Percentiles rank a stretch among this genome's conserved stretches.
phyloP scores from a whole-genome alignment of 208 protist species.

The Acanthamoeba triangularis region DNA sequence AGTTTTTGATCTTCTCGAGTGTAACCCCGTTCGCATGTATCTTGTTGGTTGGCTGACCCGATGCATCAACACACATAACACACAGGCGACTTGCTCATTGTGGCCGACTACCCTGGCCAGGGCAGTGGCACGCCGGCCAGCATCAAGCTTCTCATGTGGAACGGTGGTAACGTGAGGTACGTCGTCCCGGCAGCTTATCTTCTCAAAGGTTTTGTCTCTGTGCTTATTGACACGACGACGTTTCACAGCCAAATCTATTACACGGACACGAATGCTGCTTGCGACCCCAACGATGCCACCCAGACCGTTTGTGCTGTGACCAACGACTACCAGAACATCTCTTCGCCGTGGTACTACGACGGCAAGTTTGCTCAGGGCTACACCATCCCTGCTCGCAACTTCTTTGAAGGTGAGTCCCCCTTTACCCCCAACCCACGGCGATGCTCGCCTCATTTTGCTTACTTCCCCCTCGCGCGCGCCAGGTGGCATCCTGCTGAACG shows the following conservation, averaged over 20 bases:
- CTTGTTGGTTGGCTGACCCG: too few relatives aligned
- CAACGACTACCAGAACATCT: slow-evolving; percentile 6
- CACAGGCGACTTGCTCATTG: background rate
- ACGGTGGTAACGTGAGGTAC: background rate
- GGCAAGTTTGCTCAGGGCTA: slow-evolving; percentile 28
- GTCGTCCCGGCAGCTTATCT: too few relatives aligned
- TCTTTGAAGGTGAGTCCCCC: background rate
- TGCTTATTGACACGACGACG: too few relatives aligned
- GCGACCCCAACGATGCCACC: background rate
- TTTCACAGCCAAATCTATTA: slow-evolving; percentile 19
- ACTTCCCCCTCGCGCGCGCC: background rate
- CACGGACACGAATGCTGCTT: background rate
- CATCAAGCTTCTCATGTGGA: background rate
- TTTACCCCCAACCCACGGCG: background rate
- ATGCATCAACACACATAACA: too few relatives aligned
- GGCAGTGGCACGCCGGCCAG: background rate
- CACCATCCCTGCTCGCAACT: background rate
- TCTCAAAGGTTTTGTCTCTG: too few relatives aligned
- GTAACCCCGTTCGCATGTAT: too few relatives aligned
- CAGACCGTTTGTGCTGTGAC: background rate
- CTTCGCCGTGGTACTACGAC: slow-evolving; percentile 6
- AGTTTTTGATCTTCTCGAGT: too few relatives aligned
- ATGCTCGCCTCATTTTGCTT: background rate
- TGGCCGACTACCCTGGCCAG: background rate
- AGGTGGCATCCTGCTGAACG: background rate